Base-by-base conservation (phyloP, 1,284 basidiomycete genomes). In the Puccinia novopanici region DNA sequence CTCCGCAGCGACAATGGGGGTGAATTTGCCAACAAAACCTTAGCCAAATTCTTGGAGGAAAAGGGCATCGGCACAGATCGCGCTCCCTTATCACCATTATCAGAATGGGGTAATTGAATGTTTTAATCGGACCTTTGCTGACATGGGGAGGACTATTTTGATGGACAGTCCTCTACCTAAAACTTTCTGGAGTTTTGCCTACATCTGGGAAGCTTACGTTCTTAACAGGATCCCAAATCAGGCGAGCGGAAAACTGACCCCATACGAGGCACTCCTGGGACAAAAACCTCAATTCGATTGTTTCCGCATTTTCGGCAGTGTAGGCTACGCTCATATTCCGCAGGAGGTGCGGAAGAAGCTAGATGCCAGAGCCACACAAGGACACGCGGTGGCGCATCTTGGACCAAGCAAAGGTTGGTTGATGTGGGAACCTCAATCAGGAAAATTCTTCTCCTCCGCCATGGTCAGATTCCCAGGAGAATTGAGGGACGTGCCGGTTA, bases 41-140 rank as follows among this genome's bases (percentile, higher is more conserved):
- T n/a, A n/a, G n/a, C n/a, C n/a, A n/a, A n/a, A n/a, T 57, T n/a
- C 55, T 19, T 57, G 9, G 55, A 57, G 27, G 9, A 22, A 22
- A 63, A 63, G 19, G 24, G 59, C 3, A 63, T 63, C 17, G 19
- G 9, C 9, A 6, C 59, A 30, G 59, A 63, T 19, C 12, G 24
- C 59, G 13, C 59, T 63, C 15, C 59, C 59, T 17, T 63, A 63
- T 63, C 59, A 63, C 34, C 59, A 63, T 19, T 40, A 63, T 22
- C 59, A 63, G 24, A 63, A 63, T 63, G 59, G 59, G 59, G 30
- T 63, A 24, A 63, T 63, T 63, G 59, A 63, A 63, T 22, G 59
- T 27, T 63, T 63, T 24, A 63, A 63, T 40, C 27, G 59, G 59
- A 63, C 59, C 8, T 3, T 63, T 6, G n/a, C 9, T 3, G 19